Evolutionary conservation across 768 basidiomycete species (phyloP), one percentile per base, ranked within the genome.

Genomic region (Boletus rubescentipes): DNA sequence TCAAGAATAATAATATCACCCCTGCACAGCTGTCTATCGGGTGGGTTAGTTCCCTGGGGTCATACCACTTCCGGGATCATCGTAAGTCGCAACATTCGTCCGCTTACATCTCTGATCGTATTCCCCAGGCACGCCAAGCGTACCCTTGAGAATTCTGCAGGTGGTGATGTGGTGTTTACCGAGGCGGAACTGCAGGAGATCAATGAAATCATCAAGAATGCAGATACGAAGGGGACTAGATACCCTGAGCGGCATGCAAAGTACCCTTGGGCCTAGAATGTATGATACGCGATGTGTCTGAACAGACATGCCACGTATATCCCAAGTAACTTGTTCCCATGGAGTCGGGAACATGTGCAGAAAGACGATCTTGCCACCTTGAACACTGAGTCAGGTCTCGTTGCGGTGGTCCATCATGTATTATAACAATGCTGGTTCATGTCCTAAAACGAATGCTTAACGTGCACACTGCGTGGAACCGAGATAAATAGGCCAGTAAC

Each of bases 31-130:
- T 79, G n/a, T 67, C 61, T 54, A 70, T 79, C 18, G 77, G 72
- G 9, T 79, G 79, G 79, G 76, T 79, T 0, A 43, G 59, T 14
- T 64, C 73, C 0, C 67, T 73, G 5, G 75, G 77, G 3, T 21
- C 61, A 75, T 83, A 46, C 80, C 82, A 4, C 72, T 82, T 31
- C 79, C 79, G 7, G 81, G 82, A 23, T 77, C 75, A 9, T 74
- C 75, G 75, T 76, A 58, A 46, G 71, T 31, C 49, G 23, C 3
- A 5, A 34, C n/a, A 20, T 39, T 14, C 18, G 10, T 21, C 12
- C 12, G 20, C 9, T 14, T 20, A n/a, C 18, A 3, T 18, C 3
- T 21, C 7, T 51, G 37, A 48, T 41, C 11, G 44, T 35, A 5
- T 16, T 1, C 8, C 18, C n/a, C 39, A 75, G 68, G 29, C 64